Conservation (phyloP, 306 rosid genomes). For the apple (Malus domestica) region DNA sequence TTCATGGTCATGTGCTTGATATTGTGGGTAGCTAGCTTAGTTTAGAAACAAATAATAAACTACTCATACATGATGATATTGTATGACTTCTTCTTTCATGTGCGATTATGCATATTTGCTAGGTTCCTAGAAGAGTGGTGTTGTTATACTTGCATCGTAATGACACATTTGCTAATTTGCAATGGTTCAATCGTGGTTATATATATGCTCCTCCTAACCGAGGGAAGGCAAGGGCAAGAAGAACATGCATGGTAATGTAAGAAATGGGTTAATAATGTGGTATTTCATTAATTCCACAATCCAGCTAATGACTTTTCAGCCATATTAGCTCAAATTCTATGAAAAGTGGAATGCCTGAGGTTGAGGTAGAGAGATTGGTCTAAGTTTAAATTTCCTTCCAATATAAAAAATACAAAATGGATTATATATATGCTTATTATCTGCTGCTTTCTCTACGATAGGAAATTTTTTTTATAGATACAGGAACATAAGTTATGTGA, state of each 20-base stretch:
- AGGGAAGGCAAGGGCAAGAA: slow-evolving; percentile 23
- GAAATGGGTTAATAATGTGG: neutral
- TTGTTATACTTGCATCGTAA: neutral
- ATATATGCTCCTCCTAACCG: slow-evolving; percentile 23
- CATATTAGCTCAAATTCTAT: too few species aligned
- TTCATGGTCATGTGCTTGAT: slow-evolving; percentile 26
- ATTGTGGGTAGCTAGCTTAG: slow-evolving; percentile 14
- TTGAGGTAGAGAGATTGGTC: too few species aligned
- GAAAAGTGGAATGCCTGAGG: too few species aligned
- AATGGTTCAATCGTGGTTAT: slow-evolving; percentile 29
- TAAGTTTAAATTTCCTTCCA: too few species aligned
- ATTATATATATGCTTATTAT: too few species aligned
- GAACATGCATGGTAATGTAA: slow-evolving; percentile 28
- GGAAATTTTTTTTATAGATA: too few species aligned
- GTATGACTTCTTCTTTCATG: slow-evolving; percentile 16
- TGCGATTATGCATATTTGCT: slow-evolving; percentile 15
- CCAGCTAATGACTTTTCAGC: too few species aligned
- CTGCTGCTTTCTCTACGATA: too few species aligned
- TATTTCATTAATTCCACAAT: too few species aligned
- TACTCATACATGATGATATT: neutral
- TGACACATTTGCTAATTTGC: neutral
- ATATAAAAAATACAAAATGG: too few species aligned
- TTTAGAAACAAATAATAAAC: neutral
- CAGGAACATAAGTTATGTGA: too few species aligned
- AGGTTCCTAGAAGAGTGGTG: slow-evolving; percentile 20